Percentiles rank a stretch among this genome's conserved stretches.
These are phyloP conservation scores for Sextonia rubra DNA, from an alignment of 164 flowering plant genomes.

Conservation along the genomic window DNA sequence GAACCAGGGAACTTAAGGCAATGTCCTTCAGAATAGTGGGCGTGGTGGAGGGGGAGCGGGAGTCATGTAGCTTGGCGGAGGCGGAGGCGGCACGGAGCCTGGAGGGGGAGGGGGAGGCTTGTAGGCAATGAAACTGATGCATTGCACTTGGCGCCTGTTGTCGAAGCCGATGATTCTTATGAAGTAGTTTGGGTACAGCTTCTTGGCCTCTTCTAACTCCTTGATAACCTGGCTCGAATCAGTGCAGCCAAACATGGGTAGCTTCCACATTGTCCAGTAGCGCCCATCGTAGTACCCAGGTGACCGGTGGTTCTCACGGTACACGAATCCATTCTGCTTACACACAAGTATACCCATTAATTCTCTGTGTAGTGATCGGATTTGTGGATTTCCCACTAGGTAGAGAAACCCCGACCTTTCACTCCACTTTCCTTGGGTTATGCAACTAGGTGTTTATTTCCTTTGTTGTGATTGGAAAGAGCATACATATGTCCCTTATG, in stretches of 20 bases:
- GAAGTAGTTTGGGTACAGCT: conserved; percentile 52
- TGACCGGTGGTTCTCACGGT: conserved; percentile 28
- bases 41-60: background rate
- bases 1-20: background rate
- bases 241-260: conserved; percentile 85
- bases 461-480: too few relatives aligned
- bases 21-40: background rate
- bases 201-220: conserved; percentile 55
- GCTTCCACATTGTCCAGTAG: conserved; percentile 95
- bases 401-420: too few relatives aligned
- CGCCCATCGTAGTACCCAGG: conserved; percentile 87
- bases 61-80: conserved; percentile 49
- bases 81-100: conserved; percentile 17
- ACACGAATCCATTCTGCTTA: conserved; percentile 28
- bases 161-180: conserved; percentile 76
- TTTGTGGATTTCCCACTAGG: too few relatives aligned
- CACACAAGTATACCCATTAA: background rate
- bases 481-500: too few relatives aligned
- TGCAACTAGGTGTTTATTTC: too few relatives aligned
- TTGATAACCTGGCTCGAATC: conserved; percentile 52
- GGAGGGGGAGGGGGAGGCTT: conserved; percentile 32
- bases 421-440: too few relatives aligned
- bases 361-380: too few relatives aligned
- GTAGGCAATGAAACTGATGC: conserved; percentile 82
- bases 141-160: conserved; percentile 75